phyloP scores from a whole-genome alignment of 2,329 filamentous ascomycete genomes.

The Microsporum ferrugineum region DNA sequence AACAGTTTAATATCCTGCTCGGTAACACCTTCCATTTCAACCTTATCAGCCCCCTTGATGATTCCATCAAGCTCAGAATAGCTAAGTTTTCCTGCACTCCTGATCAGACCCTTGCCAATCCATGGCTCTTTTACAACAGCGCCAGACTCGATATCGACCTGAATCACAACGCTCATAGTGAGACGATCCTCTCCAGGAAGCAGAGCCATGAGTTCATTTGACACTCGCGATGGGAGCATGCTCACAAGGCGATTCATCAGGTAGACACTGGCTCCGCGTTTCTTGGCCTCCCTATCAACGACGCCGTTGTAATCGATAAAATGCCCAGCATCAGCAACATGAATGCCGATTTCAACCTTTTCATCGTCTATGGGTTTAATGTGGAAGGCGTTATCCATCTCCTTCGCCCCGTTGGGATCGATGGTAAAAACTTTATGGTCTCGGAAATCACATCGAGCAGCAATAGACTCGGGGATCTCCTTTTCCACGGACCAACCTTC shows the following conservation, averaged over 20 bases:
- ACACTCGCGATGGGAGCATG: constrained; percentile 76
- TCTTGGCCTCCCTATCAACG: constrained; percentile 94
- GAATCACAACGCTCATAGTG: constrained; percentile 86
- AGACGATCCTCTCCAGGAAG: constrained; percentile 79
- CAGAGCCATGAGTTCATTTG: constrained; percentile 78
- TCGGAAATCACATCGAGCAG: constrained; percentile 78
- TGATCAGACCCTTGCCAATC: constrained; percentile 88
- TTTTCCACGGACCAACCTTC: constrained; percentile 82
- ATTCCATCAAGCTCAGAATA: constrained; percentile 79
- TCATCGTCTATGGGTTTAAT: constrained; percentile 74
- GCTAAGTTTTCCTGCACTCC: constrained; percentile 74
- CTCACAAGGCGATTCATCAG: constrained; percentile 80
- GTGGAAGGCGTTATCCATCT: constrained; percentile 86
- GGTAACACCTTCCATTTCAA: constrained; percentile 54
- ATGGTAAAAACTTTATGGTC: constrained; percentile 82
- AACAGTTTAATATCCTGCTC: constrained; percentile 71
- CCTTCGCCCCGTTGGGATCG: constrained; percentile 74
- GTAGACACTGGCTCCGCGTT: constrained; percentile 91
- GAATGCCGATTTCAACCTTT: constrained; percentile 85
- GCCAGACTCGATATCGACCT: constrained; percentile 70
- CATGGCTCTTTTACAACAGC: constrained; percentile 79
- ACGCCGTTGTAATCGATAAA: constrained; percentile 95
- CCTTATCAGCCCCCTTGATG: constrained; percentile 50
- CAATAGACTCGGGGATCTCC: constrained; percentile 64
- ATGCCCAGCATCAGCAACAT: constrained; percentile 89